A percentile compares a stretch with the other conserved stretches of the same genome.
Conservation (phyloP, 495 filamentous ascomycete species). For the Choiromyces venosus region DNA sequence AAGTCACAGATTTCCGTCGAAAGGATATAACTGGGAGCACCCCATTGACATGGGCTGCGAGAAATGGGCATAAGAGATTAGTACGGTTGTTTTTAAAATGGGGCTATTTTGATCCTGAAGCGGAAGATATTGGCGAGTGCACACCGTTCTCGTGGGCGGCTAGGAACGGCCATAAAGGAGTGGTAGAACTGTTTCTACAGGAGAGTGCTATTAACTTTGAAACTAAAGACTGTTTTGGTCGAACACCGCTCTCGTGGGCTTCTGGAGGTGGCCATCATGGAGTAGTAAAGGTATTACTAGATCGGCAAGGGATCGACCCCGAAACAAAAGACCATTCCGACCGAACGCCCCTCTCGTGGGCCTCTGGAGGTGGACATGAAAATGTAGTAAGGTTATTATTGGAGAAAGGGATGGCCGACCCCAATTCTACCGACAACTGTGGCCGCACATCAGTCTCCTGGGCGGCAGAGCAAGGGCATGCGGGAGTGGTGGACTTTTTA, state of each 20-base stretch:
- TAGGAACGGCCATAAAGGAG: conserved; percentile 11
- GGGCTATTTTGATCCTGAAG: conserved; percentile 14
- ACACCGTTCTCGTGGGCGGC: conserved; percentile 31
- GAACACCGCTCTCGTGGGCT: conserved; percentile 45
- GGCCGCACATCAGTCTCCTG: conserved; percentile 10
- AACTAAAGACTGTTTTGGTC: conserved; percentile 5
- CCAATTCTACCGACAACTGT: not conserved
- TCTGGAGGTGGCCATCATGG: conserved; percentile 43
- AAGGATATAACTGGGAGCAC: conserved; percentile 34
- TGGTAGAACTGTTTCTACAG: conserved; percentile 15
- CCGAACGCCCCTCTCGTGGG: conserved; percentile 38
- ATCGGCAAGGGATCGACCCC: conserved; percentile 8
- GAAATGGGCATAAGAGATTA: conserved; percentile 25
- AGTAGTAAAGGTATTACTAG: conserved; percentile 33
- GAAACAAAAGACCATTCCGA: conserved; percentile 30
- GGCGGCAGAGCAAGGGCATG: conserved; percentile 24
- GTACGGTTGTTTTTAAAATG: conserved; percentile 30
- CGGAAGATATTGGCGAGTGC: not conserved
- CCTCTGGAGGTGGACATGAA: conserved; percentile 25
- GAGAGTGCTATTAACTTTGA: conserved; percentile 10
- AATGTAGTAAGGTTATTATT: conserved; percentile 33
- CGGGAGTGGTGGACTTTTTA: conserved; percentile 13
- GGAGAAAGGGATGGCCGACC: conserved; percentile 8
- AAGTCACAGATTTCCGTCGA: not conserved
- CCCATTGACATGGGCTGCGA: conserved; percentile 35